A percentile compares a stretch with the other conserved stretches of the same genome.
phyloP scores from a whole-genome alignment of 306 rosid genomes.

The Geum urbanum region DNA sequence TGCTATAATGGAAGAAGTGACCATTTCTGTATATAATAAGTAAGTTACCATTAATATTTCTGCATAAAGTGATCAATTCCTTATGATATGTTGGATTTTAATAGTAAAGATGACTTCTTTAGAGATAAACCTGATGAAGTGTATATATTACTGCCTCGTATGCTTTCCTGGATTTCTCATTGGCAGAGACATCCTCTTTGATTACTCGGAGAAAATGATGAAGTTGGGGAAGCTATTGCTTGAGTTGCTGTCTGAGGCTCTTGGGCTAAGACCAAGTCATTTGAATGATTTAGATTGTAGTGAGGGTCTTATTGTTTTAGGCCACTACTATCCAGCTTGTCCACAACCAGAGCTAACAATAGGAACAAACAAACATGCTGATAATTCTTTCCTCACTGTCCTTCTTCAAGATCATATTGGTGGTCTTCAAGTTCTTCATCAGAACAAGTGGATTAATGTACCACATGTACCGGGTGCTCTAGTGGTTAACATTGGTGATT shows the following conservation, averaged over 20 bases:
- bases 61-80: no score
- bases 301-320: constrained; percentile 6
- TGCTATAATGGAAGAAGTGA: background rate
- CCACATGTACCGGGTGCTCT: constrained; percentile 10
- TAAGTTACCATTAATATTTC: no score
- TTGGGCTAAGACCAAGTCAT: constrained; percentile 12
- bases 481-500: constrained; percentile 17
- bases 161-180: no score
- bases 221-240: constrained; percentile 32
- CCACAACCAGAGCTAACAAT: constrained; percentile 23
- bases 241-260: constrained; percentile 17
- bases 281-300: constrained; percentile 17
- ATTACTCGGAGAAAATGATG: constrained; percentile 34
- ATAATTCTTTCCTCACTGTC: constrained; percentile 36
- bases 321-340: constrained; percentile 23
- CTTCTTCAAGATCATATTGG: constrained; percentile 51
- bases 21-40: no score
- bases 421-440: constrained; percentile 42
- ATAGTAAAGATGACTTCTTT: no score
- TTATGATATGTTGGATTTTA: no score
- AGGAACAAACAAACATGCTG: constrained; percentile 27
- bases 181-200: constrained; percentile 11
- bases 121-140: no score
- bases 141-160: no score
- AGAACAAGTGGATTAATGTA: constrained; percentile 15